phyloP scores from a whole-genome alignment of 345 rosid species.

The Lepidium didymum region DNA sequence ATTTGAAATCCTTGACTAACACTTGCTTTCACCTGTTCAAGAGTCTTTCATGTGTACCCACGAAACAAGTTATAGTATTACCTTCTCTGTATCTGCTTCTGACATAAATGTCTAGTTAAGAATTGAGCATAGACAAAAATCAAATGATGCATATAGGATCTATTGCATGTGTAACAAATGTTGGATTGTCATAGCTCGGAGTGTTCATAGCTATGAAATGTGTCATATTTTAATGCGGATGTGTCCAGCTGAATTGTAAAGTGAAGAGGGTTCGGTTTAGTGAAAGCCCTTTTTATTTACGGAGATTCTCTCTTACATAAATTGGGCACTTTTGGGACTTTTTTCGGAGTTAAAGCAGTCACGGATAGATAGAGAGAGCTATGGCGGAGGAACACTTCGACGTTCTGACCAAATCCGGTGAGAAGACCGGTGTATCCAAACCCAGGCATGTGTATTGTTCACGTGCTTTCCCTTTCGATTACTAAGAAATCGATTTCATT shows the following conservation, averaged over 20 bases:
- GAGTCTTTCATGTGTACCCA: no score
- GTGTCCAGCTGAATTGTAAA: background rate
- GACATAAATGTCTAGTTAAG: no score
- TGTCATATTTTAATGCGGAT: background rate
- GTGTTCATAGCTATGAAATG: background rate
- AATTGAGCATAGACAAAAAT: background rate
- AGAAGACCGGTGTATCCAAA: slow-evolving; percentile 62
- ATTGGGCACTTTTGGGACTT: background rate
- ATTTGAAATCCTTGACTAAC: no score
- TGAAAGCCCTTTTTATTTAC: background rate
- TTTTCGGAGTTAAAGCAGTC: background rate
- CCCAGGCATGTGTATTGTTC: slow-evolving; percentile 47
- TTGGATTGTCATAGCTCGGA: background rate
- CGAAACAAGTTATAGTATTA: no score
- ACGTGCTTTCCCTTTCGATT: background rate
- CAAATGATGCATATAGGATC: background rate
- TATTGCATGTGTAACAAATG: background rate
- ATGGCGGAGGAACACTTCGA: slow-evolving; percentile 59
- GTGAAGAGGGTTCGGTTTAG: background rate
- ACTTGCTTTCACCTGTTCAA: no score
- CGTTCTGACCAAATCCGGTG: slow-evolving; percentile 58
- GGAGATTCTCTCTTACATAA: background rate
- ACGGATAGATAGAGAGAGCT: background rate
- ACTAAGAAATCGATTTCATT: background rate
- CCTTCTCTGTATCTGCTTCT: no score